phyloP scores from a whole-genome alignment of 139 green algal species.

The Closterium sp. region DNA sequence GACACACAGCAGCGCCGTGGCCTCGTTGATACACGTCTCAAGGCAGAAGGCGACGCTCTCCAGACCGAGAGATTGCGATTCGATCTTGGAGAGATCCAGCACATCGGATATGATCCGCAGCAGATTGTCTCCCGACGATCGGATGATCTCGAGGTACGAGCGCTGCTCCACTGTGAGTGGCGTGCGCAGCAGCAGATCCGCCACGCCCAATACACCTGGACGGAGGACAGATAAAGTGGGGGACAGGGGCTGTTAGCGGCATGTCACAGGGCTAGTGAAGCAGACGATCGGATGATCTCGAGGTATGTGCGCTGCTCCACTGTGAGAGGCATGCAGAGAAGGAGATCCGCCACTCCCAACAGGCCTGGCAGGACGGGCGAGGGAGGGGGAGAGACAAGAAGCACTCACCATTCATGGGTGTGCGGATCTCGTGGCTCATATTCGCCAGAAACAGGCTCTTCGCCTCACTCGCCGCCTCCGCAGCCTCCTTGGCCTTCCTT shows the following conservation, averaged over 20 bases:
- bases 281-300: constrained; percentile 39
- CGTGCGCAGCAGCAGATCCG: constrained; percentile 59
- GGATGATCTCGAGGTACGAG: constrained; percentile 33
- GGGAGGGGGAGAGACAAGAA: too few species aligned
- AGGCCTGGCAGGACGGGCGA: too few species aligned
- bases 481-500: constrained; percentile 41
- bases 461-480: constrained; percentile 56
- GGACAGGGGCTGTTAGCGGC: too few species aligned
- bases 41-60: constrained; percentile 20
- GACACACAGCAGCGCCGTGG: constrained; percentile 28
- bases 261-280: too few species aligned
- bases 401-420: constrained; percentile 62
- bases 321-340: constrained; percentile 55
- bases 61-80: constrained; percentile 25
- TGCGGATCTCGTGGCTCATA: constrained; percentile 73
- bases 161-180: constrained; percentile 62
- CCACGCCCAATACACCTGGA: constrained; percentile 62
- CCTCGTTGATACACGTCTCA: not conserved
- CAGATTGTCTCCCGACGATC: not conserved
- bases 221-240: too few species aligned
- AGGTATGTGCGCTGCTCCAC: constrained; percentile 59
- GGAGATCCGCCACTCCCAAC: constrained; percentile 59
- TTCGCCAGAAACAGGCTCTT: constrained; percentile 72
- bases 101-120: constrained; percentile 23
- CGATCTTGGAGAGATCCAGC: constrained; percentile 44